phyloP scores from a whole-genome alignment of 1,139 yeast genomes.

The Candida frijolesensis region DNA sequence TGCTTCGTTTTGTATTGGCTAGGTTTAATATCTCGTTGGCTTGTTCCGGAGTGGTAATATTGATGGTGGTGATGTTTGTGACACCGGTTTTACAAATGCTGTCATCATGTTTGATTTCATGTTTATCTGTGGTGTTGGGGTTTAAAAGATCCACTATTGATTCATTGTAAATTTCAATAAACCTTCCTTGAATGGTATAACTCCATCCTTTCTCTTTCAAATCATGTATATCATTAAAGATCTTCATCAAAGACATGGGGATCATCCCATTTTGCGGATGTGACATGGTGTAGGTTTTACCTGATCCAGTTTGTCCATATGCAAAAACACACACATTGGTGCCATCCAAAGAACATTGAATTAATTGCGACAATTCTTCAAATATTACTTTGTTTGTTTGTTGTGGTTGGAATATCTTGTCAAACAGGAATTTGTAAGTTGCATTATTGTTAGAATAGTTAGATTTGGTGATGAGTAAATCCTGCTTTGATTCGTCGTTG shows the following conservation, averaged over 20 bases:
- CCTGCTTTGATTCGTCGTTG: slow-evolving; percentile 52
- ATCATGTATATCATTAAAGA: slow-evolving; percentile 60
- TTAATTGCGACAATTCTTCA: slow-evolving; percentile 81
- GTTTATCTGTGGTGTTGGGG: slow-evolving; percentile 34
- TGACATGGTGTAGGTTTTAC: slow-evolving; percentile 93
- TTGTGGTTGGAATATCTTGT: slow-evolving; percentile 66
- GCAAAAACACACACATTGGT: slow-evolving; percentile 93
- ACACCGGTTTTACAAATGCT: slow-evolving; percentile 53
- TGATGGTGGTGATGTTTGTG: slow-evolving; percentile 57
- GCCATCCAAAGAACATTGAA: slow-evolving; percentile 91
- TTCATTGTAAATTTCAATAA: slow-evolving; percentile 90
- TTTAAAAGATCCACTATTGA: slow-evolving; percentile 67
- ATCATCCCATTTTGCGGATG: slow-evolving; percentile 74
- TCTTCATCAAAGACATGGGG: slow-evolving; percentile 72
- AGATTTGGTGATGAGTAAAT: slow-evolving; percentile 36
- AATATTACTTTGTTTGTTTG: slow-evolving; percentile 66
- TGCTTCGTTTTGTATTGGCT: slow-evolving; percentile 67
- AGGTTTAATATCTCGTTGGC: slow-evolving; percentile 53
- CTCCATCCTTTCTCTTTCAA: slow-evolving; percentile 64
- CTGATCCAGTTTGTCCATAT: slow-evolving; percentile 97
- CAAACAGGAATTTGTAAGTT: slow-evolving; percentile 63
- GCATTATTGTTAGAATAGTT: slow-evolving; percentile 16
- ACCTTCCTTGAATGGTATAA: slow-evolving; percentile 70
- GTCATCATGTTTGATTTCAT: slow-evolving; percentile 77
- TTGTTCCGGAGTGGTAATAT: slow-evolving; percentile 48